Conservation (phyloP, 2,329 filamentous ascomycete genomes). For the Penicillium italicum region DNA sequence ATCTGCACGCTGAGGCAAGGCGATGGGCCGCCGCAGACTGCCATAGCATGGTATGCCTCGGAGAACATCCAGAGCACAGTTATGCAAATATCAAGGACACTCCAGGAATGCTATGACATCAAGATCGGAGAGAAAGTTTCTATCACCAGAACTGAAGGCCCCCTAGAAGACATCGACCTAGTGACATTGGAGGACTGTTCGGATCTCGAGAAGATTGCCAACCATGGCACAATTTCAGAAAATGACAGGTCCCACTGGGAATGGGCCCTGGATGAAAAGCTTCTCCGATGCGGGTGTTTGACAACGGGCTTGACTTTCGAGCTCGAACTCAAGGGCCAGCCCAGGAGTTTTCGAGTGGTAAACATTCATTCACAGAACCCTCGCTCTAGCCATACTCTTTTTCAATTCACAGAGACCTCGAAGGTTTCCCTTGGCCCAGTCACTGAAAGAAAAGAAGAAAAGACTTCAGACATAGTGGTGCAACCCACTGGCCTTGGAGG, state of each 20-base stretch:
- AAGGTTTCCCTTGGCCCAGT: conserved; percentile 33
- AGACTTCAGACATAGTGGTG: conserved; percentile 27
- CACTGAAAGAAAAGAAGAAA: conserved; percentile 14
- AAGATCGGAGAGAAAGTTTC: conserved; percentile 67
- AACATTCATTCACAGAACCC: conserved; percentile 51
- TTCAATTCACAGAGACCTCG: conserved; percentile 34
- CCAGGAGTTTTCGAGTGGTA: conserved; percentile 59
- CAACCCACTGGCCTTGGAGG: conserved; percentile 60
- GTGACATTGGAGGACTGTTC: conserved; percentile 61
- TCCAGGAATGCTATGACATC: conserved; percentile 69
- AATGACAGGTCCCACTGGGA: conserved; percentile 47
- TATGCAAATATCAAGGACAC: conserved; percentile 67
- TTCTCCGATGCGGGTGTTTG: conserved; percentile 61
- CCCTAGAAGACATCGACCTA: conserved; percentile 54
- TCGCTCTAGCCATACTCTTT: conserved; percentile 37
- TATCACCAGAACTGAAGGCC: conserved; percentile 52
- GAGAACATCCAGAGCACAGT: conserved; percentile 65
- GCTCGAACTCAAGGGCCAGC: conserved; percentile 53
- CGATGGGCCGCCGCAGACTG: conserved; percentile 48
- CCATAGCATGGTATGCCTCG: conserved; percentile 60
- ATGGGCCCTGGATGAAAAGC: conserved; percentile 45
- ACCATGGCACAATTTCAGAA: conserved; percentile 33
- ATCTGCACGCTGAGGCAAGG: conserved; percentile 45
- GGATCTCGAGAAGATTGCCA: conserved; percentile 37
- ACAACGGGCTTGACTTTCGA: conserved; percentile 70